A percentile compares a stretch with the other conserved stretches of the same genome.
phyloP scores from a whole-genome alignment of 2,329 filamentous ascomycete genomes.

The Xylaria digitata region DNA sequence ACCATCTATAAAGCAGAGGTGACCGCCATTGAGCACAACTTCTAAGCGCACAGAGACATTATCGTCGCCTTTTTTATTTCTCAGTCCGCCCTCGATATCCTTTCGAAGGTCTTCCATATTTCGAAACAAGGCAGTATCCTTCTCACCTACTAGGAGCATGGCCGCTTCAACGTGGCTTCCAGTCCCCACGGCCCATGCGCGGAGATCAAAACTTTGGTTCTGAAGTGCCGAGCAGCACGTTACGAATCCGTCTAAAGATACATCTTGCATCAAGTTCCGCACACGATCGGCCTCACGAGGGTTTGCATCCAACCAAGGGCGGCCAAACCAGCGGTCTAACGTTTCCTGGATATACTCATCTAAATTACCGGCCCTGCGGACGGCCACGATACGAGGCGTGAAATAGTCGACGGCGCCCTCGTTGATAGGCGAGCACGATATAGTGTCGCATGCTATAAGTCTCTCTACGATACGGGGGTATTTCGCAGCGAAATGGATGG shows the following conservation, averaged over 20 bases:
- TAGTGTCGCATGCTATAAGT: conserved; percentile 56
- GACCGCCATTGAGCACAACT: conserved; percentile 53
- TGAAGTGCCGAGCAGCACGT: conserved; percentile 55
- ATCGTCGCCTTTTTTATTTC: conserved; percentile 40
- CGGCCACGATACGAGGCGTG: conserved; percentile 50
- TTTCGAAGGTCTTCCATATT: conserved; percentile 55
- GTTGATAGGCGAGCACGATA: conserved; percentile 53
- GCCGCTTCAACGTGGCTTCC: conserved; percentile 52
- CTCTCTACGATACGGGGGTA: conserved; percentile 54
- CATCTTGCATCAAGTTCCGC: conserved; percentile 52
- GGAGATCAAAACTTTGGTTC: conserved; percentile 54
- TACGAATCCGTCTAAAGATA: conserved; percentile 56
- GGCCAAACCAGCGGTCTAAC: conserved; percentile 57
- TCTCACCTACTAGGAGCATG: conserved; percentile 55
- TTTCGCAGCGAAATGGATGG: conserved; percentile 54
- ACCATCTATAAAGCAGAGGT: conserved; percentile 40
- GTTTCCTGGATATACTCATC: conserved; percentile 49
- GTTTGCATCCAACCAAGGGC: conserved; percentile 52
- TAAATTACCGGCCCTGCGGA: conserved; percentile 50
- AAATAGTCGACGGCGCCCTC: conserved; percentile 54
- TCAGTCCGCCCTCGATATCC: conserved; percentile 51
- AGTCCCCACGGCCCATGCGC: conserved; percentile 50
- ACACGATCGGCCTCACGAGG: conserved; percentile 53
- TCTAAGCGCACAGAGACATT: too few relatives aligned
- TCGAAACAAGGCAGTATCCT: conserved; percentile 49